A percentile compares a stretch with the other conserved stretches of the same genome.
Evolutionary conservation across 495 filamentous ascomycete species (phyloP).

Genomic region (Penicillium verhagenii): DNA sequence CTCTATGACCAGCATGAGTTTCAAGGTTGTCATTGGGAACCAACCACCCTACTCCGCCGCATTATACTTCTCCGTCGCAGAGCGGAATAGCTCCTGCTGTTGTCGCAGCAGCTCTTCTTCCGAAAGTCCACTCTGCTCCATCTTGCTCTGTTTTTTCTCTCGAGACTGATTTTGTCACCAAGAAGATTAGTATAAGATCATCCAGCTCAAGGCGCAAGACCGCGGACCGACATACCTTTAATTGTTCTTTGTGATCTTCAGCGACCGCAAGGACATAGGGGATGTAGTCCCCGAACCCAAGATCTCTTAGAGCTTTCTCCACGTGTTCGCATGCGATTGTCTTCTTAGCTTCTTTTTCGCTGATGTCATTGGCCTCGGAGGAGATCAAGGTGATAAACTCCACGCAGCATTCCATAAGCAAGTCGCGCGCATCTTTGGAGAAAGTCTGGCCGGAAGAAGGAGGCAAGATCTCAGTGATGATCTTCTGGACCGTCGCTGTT

Average conservation of each 20-base stretch:
- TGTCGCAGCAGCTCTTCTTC: conserved; percentile 85
- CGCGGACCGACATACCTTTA: conserved; percentile 66
- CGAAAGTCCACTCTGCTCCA: conserved; percentile 87
- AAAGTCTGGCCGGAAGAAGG: conserved; percentile 69
- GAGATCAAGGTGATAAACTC: conserved; percentile 98
- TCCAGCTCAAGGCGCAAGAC: not conserved
- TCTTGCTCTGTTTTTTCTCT: conserved; percentile 95
- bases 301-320: conserved; percentile 81
- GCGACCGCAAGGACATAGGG: conserved; percentile 82
- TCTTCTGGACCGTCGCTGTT: conserved; percentile 94
- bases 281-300: conserved; percentile 91
- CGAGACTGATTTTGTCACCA: conserved; percentile 63
- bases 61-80: conserved; percentile 75
- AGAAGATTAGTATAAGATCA: not conserved
- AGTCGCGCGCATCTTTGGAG: conserved; percentile 88
- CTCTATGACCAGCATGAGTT: conserved; percentile 44
- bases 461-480: conserved; percentile 89
- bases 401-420: conserved; percentile 97
- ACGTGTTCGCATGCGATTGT: conserved; percentile 97
- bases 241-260: conserved; percentile 84
- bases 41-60: conserved; percentile 38
- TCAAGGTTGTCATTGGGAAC: not conserved
- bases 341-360: conserved; percentile 97
- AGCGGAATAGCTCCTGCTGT: conserved; percentile 87
- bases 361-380: conserved; percentile 96